Evolutionary conservation across 139 green algal species (phyloP), one percentile per base, ranked within the genome.

Genomic region (Picochlorum sp.): DNA sequence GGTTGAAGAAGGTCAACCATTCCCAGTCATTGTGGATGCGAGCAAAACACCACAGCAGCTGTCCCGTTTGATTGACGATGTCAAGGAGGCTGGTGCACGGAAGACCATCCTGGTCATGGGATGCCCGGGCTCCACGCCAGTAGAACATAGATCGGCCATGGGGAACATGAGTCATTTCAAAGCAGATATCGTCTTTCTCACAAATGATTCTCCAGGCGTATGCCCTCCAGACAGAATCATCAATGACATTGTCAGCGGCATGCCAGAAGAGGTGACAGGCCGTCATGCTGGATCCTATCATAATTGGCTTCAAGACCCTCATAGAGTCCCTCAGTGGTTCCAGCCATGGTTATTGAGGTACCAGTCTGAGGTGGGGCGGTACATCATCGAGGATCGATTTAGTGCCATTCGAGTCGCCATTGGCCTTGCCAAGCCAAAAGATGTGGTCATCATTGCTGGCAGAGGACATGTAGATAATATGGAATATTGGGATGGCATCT

Each of bases 351-450:
- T 79, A 20, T 20, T 62, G 31, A 15, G 69, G 23, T 74, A 72
- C 24, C 58, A 60, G 26, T 67, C 50, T 57, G 69, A 65, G 50
- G 63, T 69, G 13, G 37, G 59, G 54, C 59, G 79, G 21, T 75
- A 76, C 41, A 60, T 85, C 30, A 63, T 75, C 11, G 79, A 85
- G 61, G 79, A 85, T 70, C 55, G 79, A 23, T 84, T 66, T 51
- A 70, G 73, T 58, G 94, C 94, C 52, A 96, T 99, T 63, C 84
- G 94, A 7, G 80, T 76, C 21, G 94, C 94, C n/a, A 94, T 99
- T 26, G 89, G 83, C 44, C 96, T 91, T 38, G 94, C 89, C 4
- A 65, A 77, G 9, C 51, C 77, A 18, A 69, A 77, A 4, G 94
- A 99, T 67, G 81, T 90, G 38, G 83, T 95, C 14, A 60, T 99